Percentiles rank a stretch among this genome's conserved stretches.
These are phyloP conservation scores for Scutellaria galericulata DNA, from an alignment of 257 asterid species.

Conservation along the genomic window DNA sequence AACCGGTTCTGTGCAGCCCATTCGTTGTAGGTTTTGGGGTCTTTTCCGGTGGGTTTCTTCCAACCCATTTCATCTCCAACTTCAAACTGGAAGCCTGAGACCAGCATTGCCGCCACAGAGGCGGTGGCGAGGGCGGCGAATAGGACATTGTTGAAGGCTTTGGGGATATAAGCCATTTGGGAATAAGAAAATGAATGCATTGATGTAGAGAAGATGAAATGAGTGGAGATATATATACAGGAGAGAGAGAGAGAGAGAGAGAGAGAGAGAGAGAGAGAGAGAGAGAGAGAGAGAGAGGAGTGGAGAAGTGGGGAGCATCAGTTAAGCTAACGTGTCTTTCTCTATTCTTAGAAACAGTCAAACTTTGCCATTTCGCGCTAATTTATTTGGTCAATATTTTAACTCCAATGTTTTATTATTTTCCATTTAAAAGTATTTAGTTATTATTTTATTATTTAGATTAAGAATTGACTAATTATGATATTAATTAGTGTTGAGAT, in stretches of 20 bases:
- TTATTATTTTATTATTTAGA: too few relatives aligned
- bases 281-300: slow-evolving; percentile 32
- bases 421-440: neutral
- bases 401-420: neutral
- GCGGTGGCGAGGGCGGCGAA: slow-evolving; percentile 40
- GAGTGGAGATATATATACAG: slow-evolving; percentile 1
- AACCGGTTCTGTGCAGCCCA: slow-evolving; percentile 81
- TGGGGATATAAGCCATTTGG: slow-evolving; percentile 44
- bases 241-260: neutral
- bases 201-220: neutral
- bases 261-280: slow-evolving; percentile 20
- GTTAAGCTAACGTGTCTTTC: slow-evolving; percentile 38
- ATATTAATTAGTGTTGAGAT: too few relatives aligned
- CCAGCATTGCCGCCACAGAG: slow-evolving; percentile 32
- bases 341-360: slow-evolving; percentile 27
- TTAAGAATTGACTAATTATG: too few relatives aligned
- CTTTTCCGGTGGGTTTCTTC: slow-evolving; percentile 62
- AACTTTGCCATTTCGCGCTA: slow-evolving; percentile 11
- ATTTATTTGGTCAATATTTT: neutral
- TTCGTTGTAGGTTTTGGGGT: slow-evolving; percentile 64
- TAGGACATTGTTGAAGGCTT: slow-evolving; percentile 28
- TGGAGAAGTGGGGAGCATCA: slow-evolving; percentile 47
- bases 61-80: slow-evolving; percentile 67
- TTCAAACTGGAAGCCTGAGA: slow-evolving; percentile 50
- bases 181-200: neutral